These are phyloP conservation scores for Mucor plumbeus DNA, from an alignment of 371 early-diverging fungal genomes.

Conservation along the genomic window DNA sequence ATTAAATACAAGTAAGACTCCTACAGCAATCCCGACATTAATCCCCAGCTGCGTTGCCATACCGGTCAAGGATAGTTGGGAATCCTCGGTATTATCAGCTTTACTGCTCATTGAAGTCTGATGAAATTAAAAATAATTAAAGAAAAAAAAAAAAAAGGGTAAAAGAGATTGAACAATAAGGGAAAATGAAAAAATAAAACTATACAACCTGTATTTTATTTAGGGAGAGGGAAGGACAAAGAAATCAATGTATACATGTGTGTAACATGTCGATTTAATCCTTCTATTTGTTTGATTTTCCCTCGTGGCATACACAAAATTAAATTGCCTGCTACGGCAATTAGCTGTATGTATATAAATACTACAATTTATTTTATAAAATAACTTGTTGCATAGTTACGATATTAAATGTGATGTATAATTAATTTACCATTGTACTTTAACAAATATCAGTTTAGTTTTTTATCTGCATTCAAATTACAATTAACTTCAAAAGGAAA, in stretches of 20 bases:
- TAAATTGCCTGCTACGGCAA: not conserved
- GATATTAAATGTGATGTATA: too few species aligned
- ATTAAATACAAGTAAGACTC: constrained; percentile 46
- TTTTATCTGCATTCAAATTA: too few species aligned
- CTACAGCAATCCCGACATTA: constrained; percentile 54
- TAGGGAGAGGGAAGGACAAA: constrained; percentile 5
- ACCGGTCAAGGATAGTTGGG: constrained; percentile 37
- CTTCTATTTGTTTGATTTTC: not conserved
- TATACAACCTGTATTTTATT: not conserved
- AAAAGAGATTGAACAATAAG: too few species aligned
- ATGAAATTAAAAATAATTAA: not conserved
- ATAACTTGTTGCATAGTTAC: not conserved
- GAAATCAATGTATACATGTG: not conserved
- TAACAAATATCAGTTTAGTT: too few species aligned
- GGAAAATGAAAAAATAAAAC: too few species aligned
- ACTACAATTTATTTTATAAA: not conserved
- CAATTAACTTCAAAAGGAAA: too few species aligned
- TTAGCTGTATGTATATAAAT: not conserved
- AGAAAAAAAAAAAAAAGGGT: not conserved
- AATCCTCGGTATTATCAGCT: constrained; percentile 15
- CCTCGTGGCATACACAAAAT: constrained; percentile 2
- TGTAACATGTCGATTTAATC: not conserved
- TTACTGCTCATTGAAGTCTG: not conserved
- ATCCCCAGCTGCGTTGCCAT: constrained; percentile 56
- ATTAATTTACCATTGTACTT: too few species aligned